These are phyloP conservation scores for Alternaria metachromatica DNA, from an alignment of 2,329 filamentous ascomycete species.

Conservation along the genomic window DNA sequence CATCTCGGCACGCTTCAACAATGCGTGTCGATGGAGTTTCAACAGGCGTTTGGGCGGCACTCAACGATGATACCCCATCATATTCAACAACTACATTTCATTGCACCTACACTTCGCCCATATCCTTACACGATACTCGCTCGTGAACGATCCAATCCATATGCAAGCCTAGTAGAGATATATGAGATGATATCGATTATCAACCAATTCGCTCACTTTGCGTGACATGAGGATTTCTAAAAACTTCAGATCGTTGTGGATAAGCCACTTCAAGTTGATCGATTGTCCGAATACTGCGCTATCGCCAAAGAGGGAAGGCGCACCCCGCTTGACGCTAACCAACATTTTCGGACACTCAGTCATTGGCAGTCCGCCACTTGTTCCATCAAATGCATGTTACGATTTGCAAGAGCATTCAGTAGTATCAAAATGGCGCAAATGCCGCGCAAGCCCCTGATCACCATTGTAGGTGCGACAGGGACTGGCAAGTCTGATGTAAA, in stretches of 20 bases:
- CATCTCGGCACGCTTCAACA: conserved; percentile 35
- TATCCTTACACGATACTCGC: neutral
- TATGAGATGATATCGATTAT: too few relatives aligned
- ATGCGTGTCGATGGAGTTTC: conserved; percentile 19
- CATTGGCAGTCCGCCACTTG: neutral
- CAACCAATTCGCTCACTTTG: too few relatives aligned
- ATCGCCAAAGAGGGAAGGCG: neutral
- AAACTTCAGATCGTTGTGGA: neutral
- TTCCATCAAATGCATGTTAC: conserved; percentile 32
- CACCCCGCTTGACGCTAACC: conserved; percentile 2
- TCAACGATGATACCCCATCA: conserved; percentile 49
- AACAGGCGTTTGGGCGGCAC: conserved; percentile 34
- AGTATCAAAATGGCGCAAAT: conserved; percentile 31
- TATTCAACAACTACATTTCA: neutral
- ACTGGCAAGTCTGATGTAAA: conserved; percentile 90
- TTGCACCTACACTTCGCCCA: neutral
- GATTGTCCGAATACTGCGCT: neutral
- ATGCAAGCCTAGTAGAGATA: too few relatives aligned
- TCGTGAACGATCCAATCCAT: neutral
- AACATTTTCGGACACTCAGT: conserved; percentile 10
- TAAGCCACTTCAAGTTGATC: neutral
- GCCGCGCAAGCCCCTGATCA: conserved; percentile 67
- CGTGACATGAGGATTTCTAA: too few relatives aligned
- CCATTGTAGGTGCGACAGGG: conserved; percentile 87
- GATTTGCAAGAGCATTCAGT: conserved; percentile 22